These are phyloP conservation scores for Geotrichum restrictum DNA, from an alignment of 1,139 yeast genomes.

Conservation along the genomic window DNA sequence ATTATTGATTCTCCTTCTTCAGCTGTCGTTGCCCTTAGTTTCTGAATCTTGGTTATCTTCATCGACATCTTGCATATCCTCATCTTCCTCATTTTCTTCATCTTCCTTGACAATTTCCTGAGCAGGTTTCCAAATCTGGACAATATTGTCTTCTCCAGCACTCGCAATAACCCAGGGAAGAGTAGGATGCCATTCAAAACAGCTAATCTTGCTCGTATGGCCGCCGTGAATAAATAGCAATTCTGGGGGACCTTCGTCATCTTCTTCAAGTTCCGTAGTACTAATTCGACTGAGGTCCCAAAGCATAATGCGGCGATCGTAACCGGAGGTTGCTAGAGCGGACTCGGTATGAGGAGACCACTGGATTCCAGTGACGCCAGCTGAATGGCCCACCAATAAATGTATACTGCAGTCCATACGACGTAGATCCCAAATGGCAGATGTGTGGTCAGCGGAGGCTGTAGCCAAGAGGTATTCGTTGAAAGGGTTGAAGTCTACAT, in stretches of 20 bases:
- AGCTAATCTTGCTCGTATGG: constrained; percentile 83
- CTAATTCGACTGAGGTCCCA: constrained; percentile 56
- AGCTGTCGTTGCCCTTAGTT: background rate
- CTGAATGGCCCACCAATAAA: constrained; percentile 26
- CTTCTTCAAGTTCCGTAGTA: constrained; percentile 31
- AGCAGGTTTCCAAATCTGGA: constrained; percentile 69
- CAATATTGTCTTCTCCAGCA: constrained; percentile 79
- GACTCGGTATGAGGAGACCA: constrained; percentile 68
- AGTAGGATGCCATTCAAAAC: constrained; percentile 79
- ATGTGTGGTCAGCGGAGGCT: constrained; percentile 60
- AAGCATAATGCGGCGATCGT: constrained; percentile 64
- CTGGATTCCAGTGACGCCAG: constrained; percentile 35
- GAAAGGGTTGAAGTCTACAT: constrained; percentile 58
- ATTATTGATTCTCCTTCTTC: background rate
- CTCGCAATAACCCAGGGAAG: constrained; percentile 76
- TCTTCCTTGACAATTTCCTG: constrained; percentile 39
- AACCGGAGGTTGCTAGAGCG: constrained; percentile 68
- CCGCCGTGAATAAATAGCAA: constrained; percentile 79
- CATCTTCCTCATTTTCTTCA: constrained; percentile 39
- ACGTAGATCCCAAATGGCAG: constrained; percentile 71
- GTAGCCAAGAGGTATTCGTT: constrained; percentile 58
- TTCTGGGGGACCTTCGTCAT: constrained; percentile 38
- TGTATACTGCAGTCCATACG: constrained; percentile 28
- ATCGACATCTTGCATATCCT: constrained; percentile 27
- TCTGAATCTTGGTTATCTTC: constrained; percentile 3